phyloP scores from a whole-genome alignment of 2,329 filamentous ascomycete species.

The Emmonsiellopsis sp. region DNA sequence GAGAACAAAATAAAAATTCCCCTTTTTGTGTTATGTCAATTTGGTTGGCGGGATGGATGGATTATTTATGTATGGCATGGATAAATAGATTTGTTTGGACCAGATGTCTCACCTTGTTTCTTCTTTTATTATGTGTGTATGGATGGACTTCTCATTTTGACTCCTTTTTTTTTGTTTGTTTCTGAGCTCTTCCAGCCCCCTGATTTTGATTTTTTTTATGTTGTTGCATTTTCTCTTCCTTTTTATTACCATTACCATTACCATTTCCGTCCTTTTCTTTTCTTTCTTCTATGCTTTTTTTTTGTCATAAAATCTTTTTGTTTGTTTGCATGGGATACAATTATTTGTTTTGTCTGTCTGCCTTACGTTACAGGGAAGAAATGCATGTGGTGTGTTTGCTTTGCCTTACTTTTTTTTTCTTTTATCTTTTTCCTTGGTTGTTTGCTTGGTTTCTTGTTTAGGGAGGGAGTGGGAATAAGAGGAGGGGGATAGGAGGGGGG shows the following conservation, averaged over 20 bases:
- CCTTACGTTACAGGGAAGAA: too few species aligned
- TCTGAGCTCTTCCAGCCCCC: slow-evolving; percentile 2
- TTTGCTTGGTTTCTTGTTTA: not conserved
- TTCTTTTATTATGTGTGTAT: not conserved
- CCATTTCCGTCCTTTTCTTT: slow-evolving; percentile 9
- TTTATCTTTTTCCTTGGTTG: not conserved
- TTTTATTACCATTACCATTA: slow-evolving; percentile 9
- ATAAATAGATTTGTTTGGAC: not conserved
- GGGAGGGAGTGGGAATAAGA: not conserved
- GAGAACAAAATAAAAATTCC: too few species aligned
- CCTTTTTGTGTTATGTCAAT: too few species aligned
- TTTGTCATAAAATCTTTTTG: slow-evolving; percentile 11
- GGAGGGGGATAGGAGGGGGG: not conserved
- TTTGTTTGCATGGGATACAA: not conserved
- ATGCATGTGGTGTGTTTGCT: too few species aligned
- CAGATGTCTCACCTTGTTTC: not conserved
- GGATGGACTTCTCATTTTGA: too few species aligned
- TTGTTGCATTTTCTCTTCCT: slow-evolving; percentile 7
- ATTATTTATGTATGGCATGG: too few species aligned
- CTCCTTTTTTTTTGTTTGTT: slow-evolving; percentile 1
- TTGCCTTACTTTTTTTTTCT: not conserved
- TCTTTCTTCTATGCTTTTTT: slow-evolving; percentile 7
- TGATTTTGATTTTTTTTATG: slow-evolving; percentile 6
- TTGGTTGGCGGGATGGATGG: too few species aligned
- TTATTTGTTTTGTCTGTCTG: not conserved